Conservation (phyloP, 129 eudicot species). For the Cynara cardunculus region DNA sequence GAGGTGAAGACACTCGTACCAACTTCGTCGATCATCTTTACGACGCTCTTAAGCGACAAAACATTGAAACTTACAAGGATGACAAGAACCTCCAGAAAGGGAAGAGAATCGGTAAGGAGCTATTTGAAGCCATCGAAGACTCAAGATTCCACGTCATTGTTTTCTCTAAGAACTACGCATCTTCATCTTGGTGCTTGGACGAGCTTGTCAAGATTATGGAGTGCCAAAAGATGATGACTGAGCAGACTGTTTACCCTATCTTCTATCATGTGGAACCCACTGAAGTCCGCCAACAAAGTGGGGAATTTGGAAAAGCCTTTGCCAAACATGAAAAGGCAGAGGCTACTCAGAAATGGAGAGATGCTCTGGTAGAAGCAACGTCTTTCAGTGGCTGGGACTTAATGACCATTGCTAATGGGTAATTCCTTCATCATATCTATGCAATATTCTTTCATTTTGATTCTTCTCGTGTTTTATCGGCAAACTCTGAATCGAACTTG, state of each 20-base stretch:
- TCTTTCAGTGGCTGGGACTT: neutral
- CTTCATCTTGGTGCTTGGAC: neutral
- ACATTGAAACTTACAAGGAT: neutral
- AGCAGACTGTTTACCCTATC: neutral
- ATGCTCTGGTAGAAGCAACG: neutral
- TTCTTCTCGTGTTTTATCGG: neutral
- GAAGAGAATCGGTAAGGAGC: no score
- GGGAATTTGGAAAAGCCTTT: neutral
- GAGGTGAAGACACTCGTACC: neutral
- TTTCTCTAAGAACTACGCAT: neutral
- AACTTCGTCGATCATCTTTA: neutral
- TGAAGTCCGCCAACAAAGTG: neutral
- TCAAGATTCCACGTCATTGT: no score
- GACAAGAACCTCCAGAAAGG: no score
- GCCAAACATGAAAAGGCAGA: neutral
- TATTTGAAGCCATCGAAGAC: no score
- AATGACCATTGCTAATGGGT: neutral
- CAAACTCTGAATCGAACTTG: neutral
- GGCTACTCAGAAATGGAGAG: neutral
- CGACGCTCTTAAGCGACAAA: neutral
- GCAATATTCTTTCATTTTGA: neutral
- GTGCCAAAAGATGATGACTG: neutral
- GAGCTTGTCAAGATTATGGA: neutral
- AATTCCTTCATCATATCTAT: neutral
- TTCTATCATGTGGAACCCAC: neutral